A percentile compares a stretch with the other conserved stretches of the same genome.
phyloP scores from a whole-genome alignment of 2,329 filamentous ascomycete genomes.

The Cladosporium sp. region DNA sequence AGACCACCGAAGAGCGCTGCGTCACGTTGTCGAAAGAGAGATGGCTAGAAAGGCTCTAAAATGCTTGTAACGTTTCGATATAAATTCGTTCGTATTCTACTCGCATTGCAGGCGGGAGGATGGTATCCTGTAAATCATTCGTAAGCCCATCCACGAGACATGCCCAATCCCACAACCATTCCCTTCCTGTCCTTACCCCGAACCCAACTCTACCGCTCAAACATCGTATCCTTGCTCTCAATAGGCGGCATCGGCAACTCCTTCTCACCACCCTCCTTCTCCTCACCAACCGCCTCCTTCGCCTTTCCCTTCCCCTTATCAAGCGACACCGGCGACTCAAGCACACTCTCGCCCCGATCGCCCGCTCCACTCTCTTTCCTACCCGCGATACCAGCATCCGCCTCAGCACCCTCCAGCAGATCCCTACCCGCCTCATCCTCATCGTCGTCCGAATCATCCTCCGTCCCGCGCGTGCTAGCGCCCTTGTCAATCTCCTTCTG shows the following conservation, averaged over 20 bases:
- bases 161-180: background rate
- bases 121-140: background rate
- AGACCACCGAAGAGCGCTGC: too few species aligned
- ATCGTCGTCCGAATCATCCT: slow-evolving; percentile 57
- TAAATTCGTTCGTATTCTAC: background rate
- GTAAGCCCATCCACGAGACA: slow-evolving; percentile 5
- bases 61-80: background rate
- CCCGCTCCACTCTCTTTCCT: slow-evolving; percentile 20
- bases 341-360: slow-evolving; percentile 18
- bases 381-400: slow-evolving; percentile 32
- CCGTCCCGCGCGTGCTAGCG: slow-evolving; percentile 49
- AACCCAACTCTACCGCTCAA: slow-evolving; percentile 25
- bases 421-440: slow-evolving; percentile 59
- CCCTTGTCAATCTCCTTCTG: slow-evolving; percentile 86
- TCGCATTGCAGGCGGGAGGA: background rate
- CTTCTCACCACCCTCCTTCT: slow-evolving; percentile 16
- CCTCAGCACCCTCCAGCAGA: slow-evolving; percentile 46
- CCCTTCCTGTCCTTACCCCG: background rate
- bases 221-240: slow-evolving; percentile 31
- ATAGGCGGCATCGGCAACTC: slow-evolving; percentile 14
- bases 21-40: too few species aligned
- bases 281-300: slow-evolving; percentile 16
- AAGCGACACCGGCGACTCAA: slow-evolving; percentile 18
- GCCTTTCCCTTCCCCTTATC: slow-evolving; percentile 16
- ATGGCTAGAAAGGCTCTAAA: too few species aligned